These are phyloP conservation scores for Globisporangium paddicum DNA, from an alignment of 352 stramenopile species.

Conservation along the genomic window DNA sequence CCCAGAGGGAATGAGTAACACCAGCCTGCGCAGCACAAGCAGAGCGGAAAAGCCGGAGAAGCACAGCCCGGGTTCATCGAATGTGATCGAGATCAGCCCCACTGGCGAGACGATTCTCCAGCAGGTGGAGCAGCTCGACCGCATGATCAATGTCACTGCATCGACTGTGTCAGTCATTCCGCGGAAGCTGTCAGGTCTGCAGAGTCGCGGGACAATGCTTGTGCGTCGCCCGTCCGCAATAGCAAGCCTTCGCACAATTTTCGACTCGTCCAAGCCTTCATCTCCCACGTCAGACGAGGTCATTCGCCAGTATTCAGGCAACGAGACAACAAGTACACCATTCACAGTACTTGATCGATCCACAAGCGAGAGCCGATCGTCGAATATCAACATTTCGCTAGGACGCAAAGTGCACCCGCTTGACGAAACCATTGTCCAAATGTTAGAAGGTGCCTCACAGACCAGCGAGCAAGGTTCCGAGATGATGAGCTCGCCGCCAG, in stretches of 20 bases:
- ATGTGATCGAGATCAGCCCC: neutral
- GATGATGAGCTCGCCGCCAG: neutral
- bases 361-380: neutral
- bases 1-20: neutral
- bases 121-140: constrained; percentile 12
- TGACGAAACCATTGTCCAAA: neutral
- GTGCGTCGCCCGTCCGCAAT: constrained; percentile 2
- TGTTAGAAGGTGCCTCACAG: neutral
- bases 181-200: neutral
- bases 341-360: neutral
- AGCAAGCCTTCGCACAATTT: neutral
- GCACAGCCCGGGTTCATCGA: neutral
- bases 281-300: neutral
- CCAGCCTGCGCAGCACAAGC: neutral
- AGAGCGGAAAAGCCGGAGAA: neutral
- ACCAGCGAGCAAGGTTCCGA: neutral
- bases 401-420: neutral
- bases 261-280: neutral
- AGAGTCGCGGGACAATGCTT: neutral
- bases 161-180: neutral
- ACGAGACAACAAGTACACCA: neutral
- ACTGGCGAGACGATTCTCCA: constrained; percentile 5
- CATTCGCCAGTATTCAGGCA: neutral
- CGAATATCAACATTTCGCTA: neutral
- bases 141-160: constrained; percentile 4